phyloP scores from a whole-genome alignment of 2,329 filamentous ascomycete genomes.

The Curvularia eragrostidis region DNA sequence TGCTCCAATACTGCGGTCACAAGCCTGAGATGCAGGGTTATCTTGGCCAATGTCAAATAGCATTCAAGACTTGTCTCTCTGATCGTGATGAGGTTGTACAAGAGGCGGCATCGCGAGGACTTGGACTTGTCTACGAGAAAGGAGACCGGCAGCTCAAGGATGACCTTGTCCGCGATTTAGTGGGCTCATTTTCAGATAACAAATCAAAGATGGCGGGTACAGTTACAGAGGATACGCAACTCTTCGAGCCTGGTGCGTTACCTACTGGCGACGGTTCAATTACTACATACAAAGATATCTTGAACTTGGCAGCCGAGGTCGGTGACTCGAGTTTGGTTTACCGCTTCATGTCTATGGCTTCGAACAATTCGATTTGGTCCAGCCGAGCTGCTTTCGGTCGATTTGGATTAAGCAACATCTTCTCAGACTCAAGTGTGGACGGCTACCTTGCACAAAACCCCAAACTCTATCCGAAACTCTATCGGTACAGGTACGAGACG shows the following conservation, averaged over 20 bases:
- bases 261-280: slow-evolving; percentile 90
- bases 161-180: slow-evolving; percentile 84
- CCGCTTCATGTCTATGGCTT: slow-evolving; percentile 96
- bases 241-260: slow-evolving; percentile 89
- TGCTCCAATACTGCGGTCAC: slow-evolving; percentile 89
- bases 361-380: slow-evolving; percentile 96
- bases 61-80: slow-evolving; percentile 85
- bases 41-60: slow-evolving; percentile 79
- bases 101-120: slow-evolving; percentile 88
- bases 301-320: slow-evolving; percentile 93
- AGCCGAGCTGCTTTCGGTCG: slow-evolving; percentile 95
- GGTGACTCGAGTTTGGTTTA: slow-evolving; percentile 97
- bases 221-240: slow-evolving; percentile 87
- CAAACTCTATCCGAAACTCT: slow-evolving; percentile 94
- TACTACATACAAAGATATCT: slow-evolving; percentile 97
- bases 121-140: slow-evolving; percentile 93
- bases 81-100: slow-evolving; percentile 94
- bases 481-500: slow-evolving; percentile 71
- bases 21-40: slow-evolving; percentile 74
- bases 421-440: slow-evolving; percentile 78
- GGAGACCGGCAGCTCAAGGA: slow-evolving; percentile 82
- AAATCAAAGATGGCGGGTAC: slow-evolving; percentile 73
- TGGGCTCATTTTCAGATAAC: slow-evolving; percentile 82
- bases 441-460: slow-evolving; percentile 79
- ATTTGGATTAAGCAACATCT: slow-evolving; percentile 89